Percentiles rank a stretch among this genome's conserved stretches.
These are phyloP conservation scores for Tremella mesenterica DNA, from an alignment of 768 basidiomycete species.

Conservation along the genomic window DNA sequence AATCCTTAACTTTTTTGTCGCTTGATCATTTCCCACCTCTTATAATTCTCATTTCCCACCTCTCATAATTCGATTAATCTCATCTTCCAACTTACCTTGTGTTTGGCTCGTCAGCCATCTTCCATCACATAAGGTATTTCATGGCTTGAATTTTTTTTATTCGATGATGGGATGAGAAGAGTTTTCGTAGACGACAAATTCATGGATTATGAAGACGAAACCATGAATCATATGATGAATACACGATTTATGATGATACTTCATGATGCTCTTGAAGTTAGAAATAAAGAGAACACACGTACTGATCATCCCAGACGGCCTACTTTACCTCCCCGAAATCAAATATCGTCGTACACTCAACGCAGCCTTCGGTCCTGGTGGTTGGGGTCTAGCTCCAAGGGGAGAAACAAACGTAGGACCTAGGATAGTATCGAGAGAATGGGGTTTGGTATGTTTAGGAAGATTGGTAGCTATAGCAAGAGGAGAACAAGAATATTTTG, in stretches of 20 bases:
- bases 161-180: no score
- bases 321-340: conserved; percentile 92
- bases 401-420: conserved; percentile 83
- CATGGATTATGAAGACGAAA: no score
- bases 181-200: no score
- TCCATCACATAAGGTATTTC: no score
- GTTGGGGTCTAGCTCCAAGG: conserved; percentile 91
- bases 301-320: conserved; percentile 56
- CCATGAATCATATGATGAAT: no score
- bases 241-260: no score
- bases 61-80: background rate
- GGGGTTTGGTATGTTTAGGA: conserved; percentile 86
- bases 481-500: conserved; percentile 95
- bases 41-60: background rate
- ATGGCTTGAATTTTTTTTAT: no score
- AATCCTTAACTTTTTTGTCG: background rate
- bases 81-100: background rate
- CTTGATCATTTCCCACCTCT: background rate
- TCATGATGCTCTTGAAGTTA: background rate
- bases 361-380: conserved; percentile 89
- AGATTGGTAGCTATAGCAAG: conserved; percentile 84
- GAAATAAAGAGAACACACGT: background rate
- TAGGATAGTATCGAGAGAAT: conserved; percentile 82
- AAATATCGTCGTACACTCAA: conserved; percentile 89
- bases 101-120: background rate